A percentile compares a stretch with the other conserved stretches of the same genome.
These are phyloP conservation scores for Neolecta irregularis DNA, from an alignment of 1,139 yeast genomes.

Conservation along the genomic window DNA sequence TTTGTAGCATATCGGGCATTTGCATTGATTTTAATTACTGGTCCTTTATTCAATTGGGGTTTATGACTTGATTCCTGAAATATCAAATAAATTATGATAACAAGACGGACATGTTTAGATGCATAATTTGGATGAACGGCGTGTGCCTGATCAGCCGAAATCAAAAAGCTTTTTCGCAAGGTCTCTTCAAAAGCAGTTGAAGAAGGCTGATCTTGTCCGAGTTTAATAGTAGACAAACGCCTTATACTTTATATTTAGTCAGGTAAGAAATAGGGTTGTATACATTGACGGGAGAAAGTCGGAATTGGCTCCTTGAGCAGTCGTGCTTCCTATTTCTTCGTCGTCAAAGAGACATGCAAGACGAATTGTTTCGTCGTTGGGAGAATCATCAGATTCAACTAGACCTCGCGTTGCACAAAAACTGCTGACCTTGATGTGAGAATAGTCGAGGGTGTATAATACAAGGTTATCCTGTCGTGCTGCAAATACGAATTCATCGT, in stretches of 20 bases:
- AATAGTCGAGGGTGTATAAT: slow-evolving; percentile 23
- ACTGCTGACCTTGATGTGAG: slow-evolving; percentile 28
- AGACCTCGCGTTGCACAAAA: slow-evolving; percentile 55
- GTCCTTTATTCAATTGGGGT: slow-evolving; percentile 75
- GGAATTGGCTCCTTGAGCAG: slow-evolving; percentile 95
- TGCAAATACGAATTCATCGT: slow-evolving; percentile 79
- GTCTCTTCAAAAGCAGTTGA: slow-evolving; percentile 39
- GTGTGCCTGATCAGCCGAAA: slow-evolving; percentile 94
- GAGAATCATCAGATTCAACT: slow-evolving; percentile 36
- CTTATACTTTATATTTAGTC: slow-evolving; percentile 9
- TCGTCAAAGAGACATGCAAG: slow-evolving; percentile 77
- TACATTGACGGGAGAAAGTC: slow-evolving; percentile 59
- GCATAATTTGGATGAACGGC: slow-evolving; percentile 90
- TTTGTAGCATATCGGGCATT: slow-evolving; percentile 92
- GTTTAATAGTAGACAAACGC: slow-evolving; percentile 1
- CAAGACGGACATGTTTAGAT: not conserved
- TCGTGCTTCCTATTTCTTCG: slow-evolving; percentile 84
- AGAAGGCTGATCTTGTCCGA: slow-evolving; percentile 2
- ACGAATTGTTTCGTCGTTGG: slow-evolving; percentile 39
- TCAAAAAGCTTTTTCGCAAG: slow-evolving; percentile 67
- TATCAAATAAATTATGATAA: not conserved
- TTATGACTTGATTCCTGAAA: slow-evolving; percentile 58
- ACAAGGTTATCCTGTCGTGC: slow-evolving; percentile 79
- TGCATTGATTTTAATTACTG: slow-evolving; percentile 85
- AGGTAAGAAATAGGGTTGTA: not conserved